Evolutionary conservation across 805 yeast species (phyloP), one percentile per base, ranked within the genome.

Genomic region (Saccharomycopsis fodiens): DNA sequence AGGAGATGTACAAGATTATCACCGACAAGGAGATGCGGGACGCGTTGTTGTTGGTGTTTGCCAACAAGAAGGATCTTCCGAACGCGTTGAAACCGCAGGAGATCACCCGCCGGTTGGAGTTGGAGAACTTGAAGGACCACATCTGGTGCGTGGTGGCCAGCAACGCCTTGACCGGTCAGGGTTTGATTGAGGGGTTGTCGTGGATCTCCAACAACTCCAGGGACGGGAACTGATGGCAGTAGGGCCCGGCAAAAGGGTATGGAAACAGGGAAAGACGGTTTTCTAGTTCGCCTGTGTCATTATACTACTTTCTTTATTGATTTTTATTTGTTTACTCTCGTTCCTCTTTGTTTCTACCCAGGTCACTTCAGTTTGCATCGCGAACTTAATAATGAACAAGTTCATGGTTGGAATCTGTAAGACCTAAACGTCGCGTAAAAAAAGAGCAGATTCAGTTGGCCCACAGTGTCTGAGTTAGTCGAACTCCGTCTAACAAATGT

Each of bases 111-210:
- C 69, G 70, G 53, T 73, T 88, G 50, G 78, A 82, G 47, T 70
- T 89, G 63, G 68, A 72, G 44, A 62, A 73, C 42, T 61, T 77
- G 46, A 72, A 79, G 47, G 78, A 76, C 43, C 91, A 88, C 59
- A 70, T 82, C 45, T 89, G 95, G 95, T 83, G 93, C 42, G 94
- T 89, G 31, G 85, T 89, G 50, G 96, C 96, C 19, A 82, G 95
- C 22, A 81, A 87, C 55, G 96, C 95, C 27, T 76, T 80, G 52
- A 83, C 87, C 47, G 96, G 96, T 22, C 88, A 87, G 47, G 97
- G 96, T 15, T 70, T 88, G 50, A 79, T 81, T 37, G 96, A 88
- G 62, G 89, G 95, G 5, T 69, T 87, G 61, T 79, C 85, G 51
- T 87, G 96, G 96, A 74, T 87, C 42, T 75, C 89, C 13, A 76